Percentiles rank a stretch among this genome's conserved stretches.
Evolutionary conservation across 2,329 filamentous ascomycete genomes (phyloP).

Genomic region (Xylariaceae sp.): DNA sequence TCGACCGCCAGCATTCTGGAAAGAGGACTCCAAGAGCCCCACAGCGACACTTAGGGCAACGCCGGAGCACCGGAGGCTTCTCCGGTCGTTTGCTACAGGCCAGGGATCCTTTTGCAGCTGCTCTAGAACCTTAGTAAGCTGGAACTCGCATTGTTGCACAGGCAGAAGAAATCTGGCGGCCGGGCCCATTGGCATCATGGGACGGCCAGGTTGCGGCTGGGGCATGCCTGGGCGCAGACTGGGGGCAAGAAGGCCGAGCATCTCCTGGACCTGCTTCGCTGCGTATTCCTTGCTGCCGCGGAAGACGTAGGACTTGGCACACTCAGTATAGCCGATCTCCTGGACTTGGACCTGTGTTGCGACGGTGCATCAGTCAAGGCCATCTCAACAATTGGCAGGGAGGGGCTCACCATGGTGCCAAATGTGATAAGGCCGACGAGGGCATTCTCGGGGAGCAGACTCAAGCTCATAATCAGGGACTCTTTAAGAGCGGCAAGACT

Average conservation of each 20-base stretch:
- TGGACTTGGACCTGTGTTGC: slow-evolving; percentile 77
- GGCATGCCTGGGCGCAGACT: slow-evolving; percentile 71
- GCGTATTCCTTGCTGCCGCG: slow-evolving; percentile 95
- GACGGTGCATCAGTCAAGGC: slow-evolving; percentile 7
- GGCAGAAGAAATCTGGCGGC: slow-evolving; percentile 89
- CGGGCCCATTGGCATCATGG: slow-evolving; percentile 70
- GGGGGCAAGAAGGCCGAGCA: slow-evolving; percentile 79
- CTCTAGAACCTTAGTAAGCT: slow-evolving; percentile 93
- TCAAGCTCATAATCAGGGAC: slow-evolving; percentile 81
- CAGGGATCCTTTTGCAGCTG: slow-evolving; percentile 95
- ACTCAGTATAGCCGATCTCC: slow-evolving; percentile 96
- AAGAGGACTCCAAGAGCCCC: slow-evolving; percentile 87
- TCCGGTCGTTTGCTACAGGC: slow-evolving; percentile 91
- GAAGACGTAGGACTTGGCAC: slow-evolving; percentile 98
- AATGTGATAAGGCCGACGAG: slow-evolving; percentile 81
- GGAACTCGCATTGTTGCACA: slow-evolving; percentile 93
- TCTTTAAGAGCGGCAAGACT: slow-evolving; percentile 79
- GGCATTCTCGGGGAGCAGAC: slow-evolving; percentile 74
- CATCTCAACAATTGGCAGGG: not conserved
- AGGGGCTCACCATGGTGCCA: slow-evolving; percentile 75
- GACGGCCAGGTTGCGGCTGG: slow-evolving; percentile 69
- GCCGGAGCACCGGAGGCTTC: slow-evolving; percentile 86
- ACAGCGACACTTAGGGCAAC: slow-evolving; percentile 95
- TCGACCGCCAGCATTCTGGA: slow-evolving; percentile 89
- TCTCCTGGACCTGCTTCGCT: slow-evolving; percentile 99